Base-by-base conservation (phyloP, 352 stramenopile species). In the Globisporangium cystogenes region DNA sequence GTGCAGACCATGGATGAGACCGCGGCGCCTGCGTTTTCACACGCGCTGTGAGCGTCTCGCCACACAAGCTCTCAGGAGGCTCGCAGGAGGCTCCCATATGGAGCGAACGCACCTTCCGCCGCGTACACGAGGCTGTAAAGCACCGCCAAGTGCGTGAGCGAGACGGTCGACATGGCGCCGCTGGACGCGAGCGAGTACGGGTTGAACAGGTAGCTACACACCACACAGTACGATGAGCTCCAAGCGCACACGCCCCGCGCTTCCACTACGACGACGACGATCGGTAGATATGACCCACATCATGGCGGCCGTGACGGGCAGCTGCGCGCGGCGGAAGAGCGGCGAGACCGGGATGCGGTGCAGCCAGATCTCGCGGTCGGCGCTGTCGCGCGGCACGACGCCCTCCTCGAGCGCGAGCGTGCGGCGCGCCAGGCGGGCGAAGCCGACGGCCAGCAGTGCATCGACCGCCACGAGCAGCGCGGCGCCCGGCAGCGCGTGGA, bases 161-260 rank as follows among this genome's bases (percentile, higher is more conserved):
- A 81, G 7, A 73, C 73, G 0, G 83, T 91, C 7, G 81, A 81
- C 75, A 92, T 80, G 7, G 80, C 83, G 31, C 85, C 53, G 50
- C 66, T 84, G 16, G 81, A 82, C 3, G 67, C 74, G 37, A 94
- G 46, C 31, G 81, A 80, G 55, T 90, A 91, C 46, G 83, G 81
- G 51, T 94, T 92, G 59, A 91, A 80, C 33, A 94, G 51, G 26
- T 75, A 81, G 56, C 73, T 84, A n/a, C n/a, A n/a, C n/a, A n/a
- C n/a, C n/a, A n/a, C n/a, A n/a, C n/a, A 11, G 29, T 33, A 33
- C 29, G 29, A 7, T 11, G 5, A 37, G 11, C 33, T 15, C 33
- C 14, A 16, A n/a, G n/a, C n/a, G n/a, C n/a, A n/a, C n/a, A n/a
- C n/a, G n/a, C n/a, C n/a, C n/a, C n/a, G n/a, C n/a, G n/a, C n/a